Conservation (phyloP, 192 early-diverging fungal species). For the Chytriomyces confervae region DNA sequence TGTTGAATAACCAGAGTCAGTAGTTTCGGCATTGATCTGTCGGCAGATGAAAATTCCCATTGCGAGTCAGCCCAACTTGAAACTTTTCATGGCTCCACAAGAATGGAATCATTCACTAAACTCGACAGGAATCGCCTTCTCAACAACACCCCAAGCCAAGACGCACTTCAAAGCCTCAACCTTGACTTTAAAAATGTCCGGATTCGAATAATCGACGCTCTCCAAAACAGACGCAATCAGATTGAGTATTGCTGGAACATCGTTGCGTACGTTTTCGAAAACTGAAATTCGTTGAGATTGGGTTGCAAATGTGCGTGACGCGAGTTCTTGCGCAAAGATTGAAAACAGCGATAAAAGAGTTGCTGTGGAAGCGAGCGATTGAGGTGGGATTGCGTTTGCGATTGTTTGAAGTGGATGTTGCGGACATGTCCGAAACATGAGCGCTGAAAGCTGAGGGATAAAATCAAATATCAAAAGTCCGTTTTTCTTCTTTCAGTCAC, state of each 20-base stretch:
- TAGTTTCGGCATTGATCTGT: conserved; percentile 34
- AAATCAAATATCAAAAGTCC: too few relatives aligned
- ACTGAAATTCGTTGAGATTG: conserved; percentile 4
- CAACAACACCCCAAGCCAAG: conserved; percentile 33
- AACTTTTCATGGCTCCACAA: too few relatives aligned
- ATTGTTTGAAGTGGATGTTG: too few relatives aligned
- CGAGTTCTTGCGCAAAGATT: conserved; percentile 30
- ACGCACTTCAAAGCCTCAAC: conserved; percentile 29
- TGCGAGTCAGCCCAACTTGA: too few relatives aligned
- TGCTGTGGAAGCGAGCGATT: background rate
- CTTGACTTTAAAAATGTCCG: conserved; percentile 13
- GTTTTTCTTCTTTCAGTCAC: too few relatives aligned
- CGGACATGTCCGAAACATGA: too few relatives aligned
- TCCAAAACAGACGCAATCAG: conserved; percentile 15
- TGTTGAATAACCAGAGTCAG: conserved; percentile 36
- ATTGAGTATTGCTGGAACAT: background rate
- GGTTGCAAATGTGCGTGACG: conserved; percentile 9
- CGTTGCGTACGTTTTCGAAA: conserved; percentile 3
- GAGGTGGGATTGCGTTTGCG: background rate
- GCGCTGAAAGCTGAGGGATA: too few relatives aligned
- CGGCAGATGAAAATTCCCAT: too few relatives aligned
- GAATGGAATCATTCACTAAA: background rate
- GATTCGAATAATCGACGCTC: conserved; percentile 2
- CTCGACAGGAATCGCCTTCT: conserved; percentile 33
- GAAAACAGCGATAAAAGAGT: conserved; percentile 6